Conservation (phyloP, 371 early-diverging fungal species). For the Rhizopus arrhizus region DNA sequence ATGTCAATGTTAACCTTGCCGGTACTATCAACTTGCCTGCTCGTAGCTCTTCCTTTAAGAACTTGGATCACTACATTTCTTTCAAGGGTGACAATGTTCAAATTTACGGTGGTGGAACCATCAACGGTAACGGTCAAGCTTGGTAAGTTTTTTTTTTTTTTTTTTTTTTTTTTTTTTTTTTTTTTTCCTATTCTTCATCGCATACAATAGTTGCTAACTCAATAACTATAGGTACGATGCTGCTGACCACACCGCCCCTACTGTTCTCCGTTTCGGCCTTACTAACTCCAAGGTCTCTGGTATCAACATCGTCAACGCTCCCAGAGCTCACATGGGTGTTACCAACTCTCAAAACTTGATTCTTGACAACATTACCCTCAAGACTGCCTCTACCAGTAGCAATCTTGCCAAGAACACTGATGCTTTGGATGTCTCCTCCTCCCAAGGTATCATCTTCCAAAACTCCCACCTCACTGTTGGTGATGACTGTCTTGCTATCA, state of each 20-base stretch:
- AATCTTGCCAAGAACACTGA: conserved; percentile 37
- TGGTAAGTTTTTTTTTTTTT: conserved; percentile 20
- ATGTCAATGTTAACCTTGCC: conserved; percentile 33
- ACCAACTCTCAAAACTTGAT: conserved; percentile 28
- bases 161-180: no score
- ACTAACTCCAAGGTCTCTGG: conserved; percentile 31
- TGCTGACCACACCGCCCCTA: conserved; percentile 30
- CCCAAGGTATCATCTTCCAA: conserved; percentile 27
- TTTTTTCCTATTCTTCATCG: neutral
- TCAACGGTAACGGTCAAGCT: conserved; percentile 37
- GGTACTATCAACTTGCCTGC: conserved; percentile 33
- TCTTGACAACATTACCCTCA: conserved; percentile 25
- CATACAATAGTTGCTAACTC: neutral
- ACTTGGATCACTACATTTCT: conserved; percentile 27
- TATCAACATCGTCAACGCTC: conserved; percentile 31
- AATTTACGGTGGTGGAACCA: conserved; percentile 18
- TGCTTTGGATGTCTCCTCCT: conserved; percentile 37
- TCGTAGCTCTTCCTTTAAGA: conserved; percentile 26
- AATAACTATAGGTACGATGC: conserved; percentile 17
- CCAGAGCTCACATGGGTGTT: conserved; percentile 37
- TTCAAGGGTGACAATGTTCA: conserved; percentile 34
- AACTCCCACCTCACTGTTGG: conserved; percentile 27
- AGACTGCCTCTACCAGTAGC: conserved; percentile 28
- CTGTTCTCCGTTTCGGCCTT: conserved; percentile 32
- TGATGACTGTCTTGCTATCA: conserved; percentile 41